A percentile compares a stretch with the other conserved stretches of the same genome.
phyloP scores from a whole-genome alignment of 441 rosid genomes.

The Brassica balearica region DNA sequence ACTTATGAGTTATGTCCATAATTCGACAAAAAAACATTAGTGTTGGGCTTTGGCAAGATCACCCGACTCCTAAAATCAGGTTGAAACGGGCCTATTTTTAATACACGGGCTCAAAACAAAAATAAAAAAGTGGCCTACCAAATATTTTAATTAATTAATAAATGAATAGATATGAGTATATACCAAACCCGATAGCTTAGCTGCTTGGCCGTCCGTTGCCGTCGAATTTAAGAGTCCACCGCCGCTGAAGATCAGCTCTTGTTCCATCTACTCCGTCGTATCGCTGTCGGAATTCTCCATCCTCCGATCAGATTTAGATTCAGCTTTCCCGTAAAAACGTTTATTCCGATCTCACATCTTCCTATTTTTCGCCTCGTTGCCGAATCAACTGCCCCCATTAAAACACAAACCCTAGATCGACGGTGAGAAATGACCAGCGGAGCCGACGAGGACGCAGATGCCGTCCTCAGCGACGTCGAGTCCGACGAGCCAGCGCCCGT shows the following conservation, averaged over 20 bases:
- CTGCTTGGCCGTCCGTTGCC: background rate
- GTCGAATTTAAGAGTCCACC: constrained; percentile 19
- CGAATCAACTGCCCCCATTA: constrained; percentile 19
- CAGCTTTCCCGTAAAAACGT: background rate
- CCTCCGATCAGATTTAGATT: background rate
- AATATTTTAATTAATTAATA: background rate
- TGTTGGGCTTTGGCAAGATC: background rate
- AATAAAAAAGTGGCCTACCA: background rate
- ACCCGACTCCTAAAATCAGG: background rate
- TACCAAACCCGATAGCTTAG: constrained; percentile 1
- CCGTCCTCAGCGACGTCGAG: constrained; percentile 90
- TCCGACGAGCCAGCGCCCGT: constrained; percentile 67
- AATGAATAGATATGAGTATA: background rate
- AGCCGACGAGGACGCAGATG: constrained; percentile 66
- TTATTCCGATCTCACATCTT: constrained; percentile 2
- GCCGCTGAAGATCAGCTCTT: constrained; percentile 16
- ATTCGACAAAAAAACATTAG: background rate
- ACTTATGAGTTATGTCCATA: background rate
- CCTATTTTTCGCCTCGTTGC: constrained; percentile 6
- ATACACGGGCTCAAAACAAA: background rate
- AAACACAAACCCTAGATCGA: constrained; percentile 6
- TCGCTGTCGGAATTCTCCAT: background rate
- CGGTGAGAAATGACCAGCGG: constrained; percentile 52
- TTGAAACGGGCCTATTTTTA: background rate
- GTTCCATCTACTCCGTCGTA: background rate